Conservation (phyloP, 306 rosid species). For the Sophora flavescens region DNA sequence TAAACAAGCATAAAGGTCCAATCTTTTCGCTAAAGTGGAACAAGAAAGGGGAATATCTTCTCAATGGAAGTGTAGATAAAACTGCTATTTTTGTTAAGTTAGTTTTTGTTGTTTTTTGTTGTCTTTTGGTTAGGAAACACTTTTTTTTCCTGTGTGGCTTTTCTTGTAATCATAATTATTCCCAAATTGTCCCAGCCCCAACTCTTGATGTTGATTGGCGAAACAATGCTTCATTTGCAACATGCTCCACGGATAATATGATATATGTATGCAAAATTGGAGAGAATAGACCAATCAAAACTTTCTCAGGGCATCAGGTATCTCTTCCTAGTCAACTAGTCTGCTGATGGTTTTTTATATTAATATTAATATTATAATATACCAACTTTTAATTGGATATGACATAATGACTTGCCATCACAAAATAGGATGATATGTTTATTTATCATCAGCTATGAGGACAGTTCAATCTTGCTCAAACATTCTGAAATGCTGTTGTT, state of each 20-base stretch:
- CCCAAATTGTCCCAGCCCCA: constrained; percentile 58
- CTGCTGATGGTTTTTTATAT: background rate
- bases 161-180: constrained; percentile 18
- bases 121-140: constrained; percentile 7
- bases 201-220: constrained; percentile 81
- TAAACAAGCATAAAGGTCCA: constrained; percentile 72
- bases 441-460: background rate
- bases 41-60: constrained; percentile 79
- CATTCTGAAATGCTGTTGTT: constrained; percentile 37
- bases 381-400: background rate
- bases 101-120: background rate
- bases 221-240: constrained; percentile 67
- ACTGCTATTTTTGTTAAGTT: constrained; percentile 68
- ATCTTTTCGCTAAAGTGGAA: constrained; percentile 77
- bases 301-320: constrained; percentile 76
- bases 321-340: constrained; percentile 18
- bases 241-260: constrained; percentile 70
- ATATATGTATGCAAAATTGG: constrained; percentile 77
- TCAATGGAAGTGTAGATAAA: constrained; percentile 70
- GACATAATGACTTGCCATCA: background rate
- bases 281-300: constrained; percentile 66
- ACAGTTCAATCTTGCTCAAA: constrained; percentile 23
- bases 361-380: background rate
- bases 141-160: background rate
- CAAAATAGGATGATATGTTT: background rate